Conservation (phyloP, 169 alveolate genomes). For the Babesia bovis region DNA sequence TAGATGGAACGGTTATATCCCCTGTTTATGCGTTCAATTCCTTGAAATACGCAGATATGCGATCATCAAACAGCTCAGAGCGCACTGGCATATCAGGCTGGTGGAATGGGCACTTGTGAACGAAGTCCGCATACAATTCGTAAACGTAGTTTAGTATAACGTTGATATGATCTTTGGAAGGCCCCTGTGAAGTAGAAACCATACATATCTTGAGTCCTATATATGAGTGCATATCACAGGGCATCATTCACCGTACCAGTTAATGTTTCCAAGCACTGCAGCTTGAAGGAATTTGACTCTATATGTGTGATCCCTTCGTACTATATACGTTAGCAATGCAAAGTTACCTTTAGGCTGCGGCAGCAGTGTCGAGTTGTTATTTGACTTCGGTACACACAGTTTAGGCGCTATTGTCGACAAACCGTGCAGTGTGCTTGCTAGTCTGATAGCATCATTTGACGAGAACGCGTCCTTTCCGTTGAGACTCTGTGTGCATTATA, state of each 20-base stretch:
- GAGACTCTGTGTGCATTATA: slow-evolving; percentile 73
- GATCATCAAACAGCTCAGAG: slow-evolving; percentile 59
- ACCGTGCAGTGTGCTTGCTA: slow-evolving; percentile 94
- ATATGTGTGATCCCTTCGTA: slow-evolving; percentile 85
- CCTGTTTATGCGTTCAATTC: slow-evolving; percentile 9
- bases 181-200: slow-evolving; percentile 59
- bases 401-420: slow-evolving; percentile 89
- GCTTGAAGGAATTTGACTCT: slow-evolving; percentile 84
- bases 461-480: slow-evolving; percentile 81
- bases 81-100: slow-evolving; percentile 92
- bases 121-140: slow-evolving; percentile 89
- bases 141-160: slow-evolving; percentile 81
- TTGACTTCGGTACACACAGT: slow-evolving; percentile 72
- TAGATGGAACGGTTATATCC: background rate
- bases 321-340: slow-evolving; percentile 52
- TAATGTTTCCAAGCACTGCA: slow-evolving; percentile 88
- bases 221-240: background rate
- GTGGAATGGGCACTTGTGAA: slow-evolving; percentile 91
- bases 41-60: slow-evolving; percentile 36
- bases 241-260: slow-evolving; percentile 78
- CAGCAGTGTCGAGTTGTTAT: background rate
- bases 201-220: slow-evolving; percentile 48
- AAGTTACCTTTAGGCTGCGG: slow-evolving; percentile 60
- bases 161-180: slow-evolving; percentile 66
- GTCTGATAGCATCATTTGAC: slow-evolving; percentile 88